Evolutionary conservation across 1,284 basidiomycete genomes (phyloP), one percentile per base, ranked within the genome.

Genomic region (Moniliella sp.): DNA sequence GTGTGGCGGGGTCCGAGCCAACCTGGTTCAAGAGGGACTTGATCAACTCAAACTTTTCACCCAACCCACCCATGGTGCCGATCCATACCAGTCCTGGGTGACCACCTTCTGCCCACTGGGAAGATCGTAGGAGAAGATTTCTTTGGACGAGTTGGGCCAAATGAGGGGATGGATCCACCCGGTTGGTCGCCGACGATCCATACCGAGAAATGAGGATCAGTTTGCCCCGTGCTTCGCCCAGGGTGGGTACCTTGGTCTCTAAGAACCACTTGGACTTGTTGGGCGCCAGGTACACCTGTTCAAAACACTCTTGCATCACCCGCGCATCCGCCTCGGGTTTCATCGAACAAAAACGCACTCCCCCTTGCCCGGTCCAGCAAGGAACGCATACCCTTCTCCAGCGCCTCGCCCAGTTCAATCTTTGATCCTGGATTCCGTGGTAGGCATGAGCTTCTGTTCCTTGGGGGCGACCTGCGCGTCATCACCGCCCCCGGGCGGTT

Each of bases 11-110:
- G 15, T 40, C 30, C 3, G 18, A 11, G 0, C 49, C 45, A 9
- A 25, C 17, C 10, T 28, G 14, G n/a, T 15, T 18, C 3, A 47
- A 23, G 3, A 48, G 33, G 4, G 25, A 4, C 3, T 21, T 18
- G 8, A 50, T 32, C 4, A 48, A 31, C 4, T 35, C 28, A 2
- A 50, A 17, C 23, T 52, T 52, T 8, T 21, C 27, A n/a, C 21
- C 21, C n/a, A 23, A 23, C 21, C 8, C 7, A 7, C 21, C 21
- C n/a, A 47, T 40, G 3, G 34, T 31, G 0, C 31, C 28, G 15
- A 50, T 46, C 25, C 35, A n/a, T 48, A 48, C 41, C 48, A 48
- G 27, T 50, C 48, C 19, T 52, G 49, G 4, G 46, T 46, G 14
- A 14, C n/a, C 0, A 46, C 42, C 1, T 4, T 32, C 1, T 30